Percentiles rank a stretch among this genome's conserved stretches.
Evolutionary conservation across 2,329 filamentous ascomycete species (phyloP).

Genomic region (Paecilomyces sp.): DNA sequence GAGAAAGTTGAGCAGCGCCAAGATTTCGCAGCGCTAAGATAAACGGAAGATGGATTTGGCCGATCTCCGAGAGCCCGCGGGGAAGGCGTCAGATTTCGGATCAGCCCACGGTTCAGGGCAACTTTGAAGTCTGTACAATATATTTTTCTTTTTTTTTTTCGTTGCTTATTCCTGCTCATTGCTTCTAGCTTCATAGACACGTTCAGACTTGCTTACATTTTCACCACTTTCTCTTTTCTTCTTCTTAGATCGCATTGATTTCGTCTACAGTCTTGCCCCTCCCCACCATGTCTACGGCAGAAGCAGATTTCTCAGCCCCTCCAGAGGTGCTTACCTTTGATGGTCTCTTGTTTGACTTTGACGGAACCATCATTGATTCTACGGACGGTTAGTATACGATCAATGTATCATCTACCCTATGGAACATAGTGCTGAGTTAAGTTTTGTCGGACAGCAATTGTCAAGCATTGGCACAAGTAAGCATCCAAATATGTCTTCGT

Average conservation of each 20-base stretch:
- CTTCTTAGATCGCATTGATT: neutral
- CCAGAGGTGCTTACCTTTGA: constrained; percentile 32
- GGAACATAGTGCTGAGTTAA: constrained; percentile 43
- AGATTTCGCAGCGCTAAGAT: constrained; percentile 28
- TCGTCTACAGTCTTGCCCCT: constrained; percentile 2
- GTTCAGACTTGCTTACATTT: constrained; percentile 1
- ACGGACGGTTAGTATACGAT: constrained; percentile 30
- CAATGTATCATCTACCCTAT: constrained; percentile 16
- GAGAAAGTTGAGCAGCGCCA: constrained; percentile 17
- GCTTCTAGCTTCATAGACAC: neutral
- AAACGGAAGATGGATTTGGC: constrained; percentile 25
- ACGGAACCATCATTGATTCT: constrained; percentile 42
- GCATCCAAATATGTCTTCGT: constrained; percentile 15
- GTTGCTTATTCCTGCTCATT: neutral
- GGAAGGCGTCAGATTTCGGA: neutral
- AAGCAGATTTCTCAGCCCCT: constrained; percentile 33
- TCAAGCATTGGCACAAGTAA: constrained; percentile 58
- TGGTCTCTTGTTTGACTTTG: constrained; percentile 42
- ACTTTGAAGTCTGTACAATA: neutral
- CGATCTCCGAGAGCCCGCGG: constrained; percentile 22
- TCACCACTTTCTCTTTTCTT: neutral
- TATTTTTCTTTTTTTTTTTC: neutral
- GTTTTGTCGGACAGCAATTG: constrained; percentile 48
- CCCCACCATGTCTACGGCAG: constrained; percentile 23
- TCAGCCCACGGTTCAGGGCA: neutral